Evolutionary conservation across 495 filamentous ascomycete genomes (phyloP), one percentile per base, ranked within the genome.

Genomic region (Pyrenula aspistea): DNA sequence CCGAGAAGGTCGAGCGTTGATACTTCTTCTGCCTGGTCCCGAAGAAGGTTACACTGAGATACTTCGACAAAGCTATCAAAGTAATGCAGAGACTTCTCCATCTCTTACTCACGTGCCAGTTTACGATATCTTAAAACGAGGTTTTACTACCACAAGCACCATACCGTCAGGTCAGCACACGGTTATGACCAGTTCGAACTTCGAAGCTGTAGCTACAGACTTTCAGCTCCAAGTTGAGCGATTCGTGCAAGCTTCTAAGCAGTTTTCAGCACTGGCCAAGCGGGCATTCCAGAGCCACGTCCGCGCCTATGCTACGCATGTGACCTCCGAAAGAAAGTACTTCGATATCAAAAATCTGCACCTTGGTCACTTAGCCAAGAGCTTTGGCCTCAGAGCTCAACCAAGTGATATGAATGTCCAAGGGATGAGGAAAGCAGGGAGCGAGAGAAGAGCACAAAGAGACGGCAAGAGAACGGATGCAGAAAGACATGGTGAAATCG

Each of bases 271-370:
- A 57, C 74, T 88, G 68, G 91, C 84, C 0, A 77, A 87, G 10
- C 82, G 85, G 51, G 93, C 85, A 0, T 98, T 86, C 73, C 87
- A 92, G 60, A 93, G 88, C 15, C 91, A 97, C 64, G 83, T 97
- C 53, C 77, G 94, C 15, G 93, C 94, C 0, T 98, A 98, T 64
- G 88, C 94, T 1, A 98, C 93, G 0, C 93, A 97, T 68, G 84
- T 94, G 10, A 78, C 84, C 10, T 79, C 82, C 55, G 93, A 98
- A 72, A 79, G 92, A 31, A 69, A 67, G 24, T 88, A 86, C 62
- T 98, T 97, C 70, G 84, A 95, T 67, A 89, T 95, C 63, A 90
- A 88, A 56, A 79, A 82, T 55, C 73, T 98, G 54, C 93, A 98
- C 68, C 71, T 96, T 3, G 94, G 93, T 1, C 93, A 98, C 76